Evolutionary conservation across 1,139 yeast genomes (phyloP), one percentile per base, ranked within the genome.

Genomic region (Hemisphaericaspora xylanilytica): DNA sequence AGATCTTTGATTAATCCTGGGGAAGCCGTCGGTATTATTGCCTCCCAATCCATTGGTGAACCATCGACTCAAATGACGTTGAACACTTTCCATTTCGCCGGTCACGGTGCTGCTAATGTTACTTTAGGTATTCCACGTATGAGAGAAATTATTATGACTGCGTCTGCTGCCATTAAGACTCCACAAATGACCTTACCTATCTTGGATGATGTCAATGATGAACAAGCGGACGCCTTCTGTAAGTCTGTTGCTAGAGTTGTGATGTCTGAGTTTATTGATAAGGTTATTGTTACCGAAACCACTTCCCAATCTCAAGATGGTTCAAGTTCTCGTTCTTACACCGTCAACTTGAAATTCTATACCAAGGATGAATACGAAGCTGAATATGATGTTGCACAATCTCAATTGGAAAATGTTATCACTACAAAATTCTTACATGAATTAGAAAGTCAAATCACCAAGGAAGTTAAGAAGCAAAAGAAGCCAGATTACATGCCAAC

Each of bases 71-170:
- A 94, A 72, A 94, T 94, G 99, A 94, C 99, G 15, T 78, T 94
- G 58, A 94, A 94, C 65, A 94, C 99, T 40, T 94, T 94, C 95
- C 99, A 94, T 73, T 94, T 94, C 59, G 99, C 99, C 53, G 99
- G 99, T 63, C 98, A 94, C 70, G 99, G 99, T 80, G 99, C 98
- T 43, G 98, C 98, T 36, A 94, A 94, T 66, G 99, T 94, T 51
- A 94, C 99, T 1, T 77, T 94, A 58, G 99, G 99, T 85, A 94
- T 94, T 60, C 99, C 99, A 36, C 96, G 99, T 80, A 84, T 94
- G 90, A 85, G 99, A 79, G 99, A 94, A 78, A 94, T 94, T 60
- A 90, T 94, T 60, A 94, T 94, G 98, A 94, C 98, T 13, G 99
- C 98, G 9, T 87, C 96, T 43, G 81, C 96, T 15, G 71, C 86